phyloP scores from a whole-genome alignment of 768 basidiomycete species.

The Clitopilus hobsonii region DNA sequence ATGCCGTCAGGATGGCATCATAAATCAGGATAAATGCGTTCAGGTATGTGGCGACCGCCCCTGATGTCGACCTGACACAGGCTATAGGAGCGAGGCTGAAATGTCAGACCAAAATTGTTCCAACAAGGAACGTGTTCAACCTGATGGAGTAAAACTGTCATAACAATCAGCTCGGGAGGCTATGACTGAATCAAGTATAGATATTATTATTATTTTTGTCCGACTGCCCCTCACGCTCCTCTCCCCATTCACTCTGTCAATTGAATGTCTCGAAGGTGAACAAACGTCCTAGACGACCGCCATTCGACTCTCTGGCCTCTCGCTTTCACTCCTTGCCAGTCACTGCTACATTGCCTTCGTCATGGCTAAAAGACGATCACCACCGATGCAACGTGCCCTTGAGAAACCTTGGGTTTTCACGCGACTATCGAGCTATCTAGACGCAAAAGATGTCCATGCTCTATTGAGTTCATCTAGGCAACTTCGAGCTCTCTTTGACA shows the following conservation, averaged over 20 bases:
- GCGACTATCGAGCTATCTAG: slow-evolving; percentile 11
- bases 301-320: slow-evolving; percentile 2
- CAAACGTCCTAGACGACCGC: not conserved
- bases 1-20: not conserved
- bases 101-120: slow-evolving; percentile 1
- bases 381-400: not conserved
- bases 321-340: slow-evolving; percentile 20
- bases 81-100: not conserved
- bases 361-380: not conserved
- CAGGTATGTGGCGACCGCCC: not conserved
- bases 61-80: not conserved
- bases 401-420: not conserved
- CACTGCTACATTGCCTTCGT: not conserved
- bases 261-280: slow-evolving; percentile 1
- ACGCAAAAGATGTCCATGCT: slow-evolving; percentile 31
- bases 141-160: not conserved
- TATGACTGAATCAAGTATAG: not conserved
- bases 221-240: not conserved
- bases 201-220: not conserved
- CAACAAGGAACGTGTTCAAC: not conserved
- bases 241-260: not conserved
- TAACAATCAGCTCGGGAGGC: not conserved
- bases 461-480: slow-evolving; percentile 30
- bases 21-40: not conserved
- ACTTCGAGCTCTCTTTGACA: slow-evolving; percentile 22